Conservation (phyloP, 2,329 filamentous ascomycete genomes). For the Beauveria pseudobassiana region DNA sequence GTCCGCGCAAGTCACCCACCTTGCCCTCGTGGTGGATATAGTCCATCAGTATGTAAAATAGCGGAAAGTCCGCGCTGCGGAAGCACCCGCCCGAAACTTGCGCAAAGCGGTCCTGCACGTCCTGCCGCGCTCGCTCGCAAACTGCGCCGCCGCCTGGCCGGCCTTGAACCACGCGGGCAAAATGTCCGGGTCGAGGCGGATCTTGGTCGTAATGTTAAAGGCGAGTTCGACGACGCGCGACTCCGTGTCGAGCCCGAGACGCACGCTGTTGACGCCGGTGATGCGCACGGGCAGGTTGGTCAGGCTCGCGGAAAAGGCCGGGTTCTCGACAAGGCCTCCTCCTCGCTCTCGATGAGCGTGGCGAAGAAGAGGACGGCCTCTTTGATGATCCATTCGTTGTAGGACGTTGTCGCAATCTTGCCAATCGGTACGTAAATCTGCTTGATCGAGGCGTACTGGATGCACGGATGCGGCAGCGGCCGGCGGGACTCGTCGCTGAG, state of each 20-base stretch:
- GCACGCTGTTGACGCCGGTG: slow-evolving; percentile 63
- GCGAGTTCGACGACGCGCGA: slow-evolving; percentile 84
- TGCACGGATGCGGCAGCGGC: slow-evolving; percentile 84
- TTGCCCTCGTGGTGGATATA: slow-evolving; percentile 95
- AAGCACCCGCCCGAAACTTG: no score
- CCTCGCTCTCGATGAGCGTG: slow-evolving; percentile 89
- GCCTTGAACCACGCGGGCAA: slow-evolving; percentile 86
- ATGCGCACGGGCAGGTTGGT: slow-evolving; percentile 80
- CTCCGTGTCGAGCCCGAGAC: slow-evolving; percentile 74
- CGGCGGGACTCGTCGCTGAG: slow-evolving; percentile 85
- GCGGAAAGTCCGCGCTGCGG: slow-evolving; percentile 86
- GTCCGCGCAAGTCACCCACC: slow-evolving; percentile 90
- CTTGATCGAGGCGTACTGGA: slow-evolving; percentile 75
- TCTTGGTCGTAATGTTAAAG: slow-evolving; percentile 96
- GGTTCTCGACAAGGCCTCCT: slow-evolving; percentile 85
- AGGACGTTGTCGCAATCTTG: slow-evolving; percentile 78
- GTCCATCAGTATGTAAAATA: slow-evolving; percentile 93
- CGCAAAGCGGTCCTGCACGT: slow-evolving; percentile 73
- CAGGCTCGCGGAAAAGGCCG: slow-evolving; percentile 75
- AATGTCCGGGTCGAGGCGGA: slow-evolving; percentile 79
- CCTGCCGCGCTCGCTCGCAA: slow-evolving; percentile 30
- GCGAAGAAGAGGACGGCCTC: slow-evolving; percentile 83
- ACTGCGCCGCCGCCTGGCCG: slow-evolving; percentile 27
- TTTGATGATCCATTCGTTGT: slow-evolving; percentile 78
- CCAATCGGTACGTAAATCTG: slow-evolving; percentile 86